Evolutionary conservation across 257 asterid genomes (phyloP), one percentile per base, ranked within the genome.

Genomic region (Forsythia suspensa): DNA sequence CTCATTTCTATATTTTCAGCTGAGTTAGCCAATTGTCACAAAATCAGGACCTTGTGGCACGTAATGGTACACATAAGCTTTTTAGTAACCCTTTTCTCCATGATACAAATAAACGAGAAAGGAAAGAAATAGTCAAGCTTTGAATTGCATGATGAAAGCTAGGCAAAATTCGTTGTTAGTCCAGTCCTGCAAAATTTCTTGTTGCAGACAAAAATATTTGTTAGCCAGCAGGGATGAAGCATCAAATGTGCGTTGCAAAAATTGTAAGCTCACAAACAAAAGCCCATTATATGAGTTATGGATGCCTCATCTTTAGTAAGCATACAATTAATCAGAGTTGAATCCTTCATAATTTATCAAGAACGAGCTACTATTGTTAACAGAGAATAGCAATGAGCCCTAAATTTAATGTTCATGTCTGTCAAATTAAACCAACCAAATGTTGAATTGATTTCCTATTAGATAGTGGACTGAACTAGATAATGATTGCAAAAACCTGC

Each of bases 1-100:
- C 85, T 84, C 97, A 86, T 92, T 83, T 77, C 82, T 18, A 38
- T 67, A n/a, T 63, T 15, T 38, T 52, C 70, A 66, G 38, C 40
- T 36, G 61, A 34, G 24, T n/a, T 41, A 21, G 34, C n/a, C 61
- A 42, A 18, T 76, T 6, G 40, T 63, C 70, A 63, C 5, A 24
- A 29, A 24, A 63, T 7, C 70, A 29, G 70, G 16, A 63, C 40
- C 39, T 63, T 63, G 18, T 21, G 39, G 40, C 39, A 63, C 70
- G 13, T 24, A 10, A 63, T 63, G 70, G 70, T 6, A 63, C 70
- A 29, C 39, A 8, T 39, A 0, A 63, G 70, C 70, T 63, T 63
- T 63, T 24, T 39, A 63, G 70, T 21, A 63, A 46, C 38, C 13
- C 13, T 24, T 44, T 46, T 44, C 41, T 39, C 66, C 66, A 72